Evolutionary conservation across 805 yeast species (phyloP).

Genomic region (Myxozyma geophila): DNA sequence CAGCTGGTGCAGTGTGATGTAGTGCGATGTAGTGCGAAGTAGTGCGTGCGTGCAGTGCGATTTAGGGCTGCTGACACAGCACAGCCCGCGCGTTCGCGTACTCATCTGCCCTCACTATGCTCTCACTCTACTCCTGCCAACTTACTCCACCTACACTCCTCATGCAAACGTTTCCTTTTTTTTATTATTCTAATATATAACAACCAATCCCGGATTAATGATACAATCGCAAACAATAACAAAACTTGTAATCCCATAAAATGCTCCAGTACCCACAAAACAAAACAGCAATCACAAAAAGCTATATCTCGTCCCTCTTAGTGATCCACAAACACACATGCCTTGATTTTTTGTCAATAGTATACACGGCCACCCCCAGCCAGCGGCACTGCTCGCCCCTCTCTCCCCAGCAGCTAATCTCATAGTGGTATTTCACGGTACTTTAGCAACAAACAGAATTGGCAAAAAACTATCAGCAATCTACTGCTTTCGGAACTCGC

Average conservation of each 20-base stretch:
- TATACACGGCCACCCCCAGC: constrained; percentile 1
- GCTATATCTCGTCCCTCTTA: neutral
- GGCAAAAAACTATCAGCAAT: constrained; percentile 16
- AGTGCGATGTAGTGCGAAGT: no score
- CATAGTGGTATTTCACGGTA: no score
- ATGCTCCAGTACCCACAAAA: constrained; percentile 12
- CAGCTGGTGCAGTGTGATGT: no score
- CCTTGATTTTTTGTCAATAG: neutral
- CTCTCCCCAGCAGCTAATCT: neutral
- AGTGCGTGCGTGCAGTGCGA: no score
- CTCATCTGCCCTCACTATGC: no score
- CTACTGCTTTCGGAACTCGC: constrained; percentile 89
- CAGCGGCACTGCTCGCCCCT: no score
- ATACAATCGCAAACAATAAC: neutral
- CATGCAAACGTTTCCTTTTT: neutral
- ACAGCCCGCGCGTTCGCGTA: neutral
- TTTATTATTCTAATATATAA: neutral
- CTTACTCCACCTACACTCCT: no score
- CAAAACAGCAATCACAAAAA: neutral
- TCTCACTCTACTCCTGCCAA: neutral
- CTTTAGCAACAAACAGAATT: neutral
- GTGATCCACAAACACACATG: neutral
- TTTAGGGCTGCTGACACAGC: neutral
- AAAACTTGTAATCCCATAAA: constrained; percentile 5
- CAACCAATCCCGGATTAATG: neutral